These are phyloP conservation scores for Biscogniauxia marginata DNA, from an alignment of 2,329 filamentous ascomycete species.

Conservation along the genomic window DNA sequence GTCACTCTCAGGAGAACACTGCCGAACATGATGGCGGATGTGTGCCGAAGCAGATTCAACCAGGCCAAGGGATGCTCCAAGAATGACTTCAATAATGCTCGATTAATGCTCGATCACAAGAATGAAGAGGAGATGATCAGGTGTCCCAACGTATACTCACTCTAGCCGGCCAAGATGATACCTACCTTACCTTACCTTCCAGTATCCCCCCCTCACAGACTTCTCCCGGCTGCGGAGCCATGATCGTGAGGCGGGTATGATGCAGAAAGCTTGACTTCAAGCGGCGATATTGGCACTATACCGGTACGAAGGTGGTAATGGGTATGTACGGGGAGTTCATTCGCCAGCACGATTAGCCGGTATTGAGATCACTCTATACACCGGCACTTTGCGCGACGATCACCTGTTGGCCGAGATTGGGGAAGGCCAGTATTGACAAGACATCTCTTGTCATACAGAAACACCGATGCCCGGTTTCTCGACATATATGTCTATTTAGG, in stretches of 20 bases:
- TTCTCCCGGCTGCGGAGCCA: background rate
- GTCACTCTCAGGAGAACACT: constrained; percentile 10
- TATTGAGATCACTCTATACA: constrained; percentile 13
- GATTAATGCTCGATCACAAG: background rate
- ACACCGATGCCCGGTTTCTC: background rate
- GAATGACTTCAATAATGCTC: background rate
- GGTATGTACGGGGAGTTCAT: constrained; percentile 16
- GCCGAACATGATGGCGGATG: constrained; percentile 19
- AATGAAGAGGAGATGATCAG: constrained; percentile 1
- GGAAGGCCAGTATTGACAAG: background rate
- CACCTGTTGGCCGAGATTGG: constrained; percentile 1
- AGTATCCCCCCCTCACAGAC: constrained; percentile 1
- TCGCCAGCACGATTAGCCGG: constrained; percentile 27
- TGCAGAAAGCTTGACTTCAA: constrained; percentile 12
- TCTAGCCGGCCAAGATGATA: constrained; percentile 4
- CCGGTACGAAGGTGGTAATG: constrained; percentile 11
- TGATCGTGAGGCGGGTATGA: constrained; percentile 1
- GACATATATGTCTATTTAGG: background rate
- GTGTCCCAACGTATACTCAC: too few species aligned
- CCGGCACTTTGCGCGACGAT: constrained; percentile 18
- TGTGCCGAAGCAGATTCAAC: constrained; percentile 10
- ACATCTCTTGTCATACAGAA: background rate
- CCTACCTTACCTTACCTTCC: background rate
- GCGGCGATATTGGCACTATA: constrained; percentile 15
- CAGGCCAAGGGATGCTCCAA: constrained; percentile 5